A percentile compares a stretch with the other conserved stretches of the same genome.
phyloP scores from a whole-genome alignment of 768 basidiomycete species.

The Mycena crocata region DNA sequence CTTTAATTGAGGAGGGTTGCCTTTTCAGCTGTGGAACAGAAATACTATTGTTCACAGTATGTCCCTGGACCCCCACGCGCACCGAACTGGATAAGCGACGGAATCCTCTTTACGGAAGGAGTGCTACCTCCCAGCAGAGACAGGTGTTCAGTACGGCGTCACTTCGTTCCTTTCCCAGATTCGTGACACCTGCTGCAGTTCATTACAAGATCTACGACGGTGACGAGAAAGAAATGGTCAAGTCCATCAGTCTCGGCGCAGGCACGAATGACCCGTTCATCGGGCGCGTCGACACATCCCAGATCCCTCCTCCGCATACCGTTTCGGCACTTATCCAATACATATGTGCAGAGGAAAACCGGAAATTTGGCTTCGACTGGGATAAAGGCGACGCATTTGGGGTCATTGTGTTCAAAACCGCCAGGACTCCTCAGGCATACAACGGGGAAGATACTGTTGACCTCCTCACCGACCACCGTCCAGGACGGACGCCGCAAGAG shows the following conservation, averaged over 20 bases:
- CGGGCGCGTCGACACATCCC: constrained; percentile 8
- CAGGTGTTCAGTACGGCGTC: constrained; percentile 7
- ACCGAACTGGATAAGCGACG: too few species aligned
- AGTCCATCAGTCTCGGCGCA: not conserved
- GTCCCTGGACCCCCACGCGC: too few species aligned
- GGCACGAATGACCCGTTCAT: not conserved
- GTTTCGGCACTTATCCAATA: not conserved
- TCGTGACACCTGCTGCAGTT: not conserved
- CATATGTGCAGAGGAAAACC: constrained; percentile 8
- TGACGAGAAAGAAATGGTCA: constrained; percentile 9
- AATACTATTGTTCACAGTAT: too few species aligned
- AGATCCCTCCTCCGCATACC: constrained; percentile 5
- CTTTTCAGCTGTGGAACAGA: too few species aligned
- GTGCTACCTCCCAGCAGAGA: not conserved
- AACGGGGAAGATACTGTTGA: not conserved
- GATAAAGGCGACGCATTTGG: not conserved
- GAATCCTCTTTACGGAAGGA: too few species aligned
- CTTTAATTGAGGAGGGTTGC: too few species aligned
- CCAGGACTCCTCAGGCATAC: not conserved
- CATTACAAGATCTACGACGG: constrained; percentile 14
- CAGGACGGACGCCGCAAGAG: constrained; percentile 6
- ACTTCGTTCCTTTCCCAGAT: not conserved
- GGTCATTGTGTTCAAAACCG: not conserved
- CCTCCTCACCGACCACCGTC: not conserved
- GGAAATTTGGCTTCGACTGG: not conserved